Evolutionary conservation across 2,329 filamentous ascomycete genomes (phyloP), one percentile per base, ranked within the genome.

Genomic region (Chaetomiaceae sp.): DNA sequence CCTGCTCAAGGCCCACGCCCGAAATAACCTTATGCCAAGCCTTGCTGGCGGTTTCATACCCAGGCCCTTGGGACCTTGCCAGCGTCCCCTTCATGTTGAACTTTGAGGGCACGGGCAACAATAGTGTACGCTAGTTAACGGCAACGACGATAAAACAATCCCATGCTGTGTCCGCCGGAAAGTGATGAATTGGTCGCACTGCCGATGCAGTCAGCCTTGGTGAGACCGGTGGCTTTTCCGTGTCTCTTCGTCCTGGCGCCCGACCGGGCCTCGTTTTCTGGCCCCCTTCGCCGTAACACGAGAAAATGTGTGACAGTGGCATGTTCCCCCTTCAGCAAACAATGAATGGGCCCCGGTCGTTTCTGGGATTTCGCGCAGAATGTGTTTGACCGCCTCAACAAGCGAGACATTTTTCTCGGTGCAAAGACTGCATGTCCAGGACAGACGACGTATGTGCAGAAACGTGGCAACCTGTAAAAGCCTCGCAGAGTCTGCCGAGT

Each of bases 11-110:
- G 31, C 40, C 40, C 35, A 48, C 44, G 34, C n/a, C 31, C 27
- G 52, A 57, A 55, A 57, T 57, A 55, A 54, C 51, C 41, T 50
- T 56, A 30, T 52, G 55, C 55, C 51, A 56, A 54, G 55, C 19
- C 33, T 30, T 13, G 33, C 44, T 33, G 34, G 50, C 19, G 45
- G 50, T 48, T 48, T 52, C 50, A 51, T 14, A 14, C 23, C 30
- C 17, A 46, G 21, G 35, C 23, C 21, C 40, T 25, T 13, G 49
- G 43, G 13, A 42, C 43, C 35, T 40, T 19, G 16, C 23, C 8
- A 27, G 7, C 14, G 7, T 7, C 23, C 37, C 44, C 39, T 52
- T 48, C 44, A 52, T 52, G 39, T 48, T 19, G 16, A 48, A 19
- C 2, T 40, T 16, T 5, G 14, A 27, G 25, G 8, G n/a, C n/a